Conservation (phyloP, 2,329 filamentous ascomycete genomes). For the Tolypocladium tropicale region DNA sequence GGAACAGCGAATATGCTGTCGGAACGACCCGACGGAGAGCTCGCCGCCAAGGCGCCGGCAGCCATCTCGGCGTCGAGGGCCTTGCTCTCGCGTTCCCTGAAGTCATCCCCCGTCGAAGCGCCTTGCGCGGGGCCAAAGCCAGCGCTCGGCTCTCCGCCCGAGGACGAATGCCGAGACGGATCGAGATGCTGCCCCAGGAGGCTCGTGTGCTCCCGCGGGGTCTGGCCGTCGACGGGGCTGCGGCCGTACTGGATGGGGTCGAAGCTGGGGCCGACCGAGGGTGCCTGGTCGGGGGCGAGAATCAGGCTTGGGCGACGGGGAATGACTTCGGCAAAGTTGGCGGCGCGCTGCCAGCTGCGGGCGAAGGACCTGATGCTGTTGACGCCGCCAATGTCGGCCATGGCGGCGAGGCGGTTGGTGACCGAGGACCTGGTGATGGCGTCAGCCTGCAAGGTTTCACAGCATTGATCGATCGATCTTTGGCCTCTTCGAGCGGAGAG, state of each 20-base stretch:
- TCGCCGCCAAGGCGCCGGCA: slow-evolving; percentile 14
- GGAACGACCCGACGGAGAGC: slow-evolving; percentile 19
- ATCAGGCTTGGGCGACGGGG: slow-evolving; percentile 69
- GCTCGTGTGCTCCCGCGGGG: slow-evolving; percentile 24
- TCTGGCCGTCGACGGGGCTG: slow-evolving; percentile 26
- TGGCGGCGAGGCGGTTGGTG: slow-evolving; percentile 42
- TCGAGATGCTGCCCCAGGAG: slow-evolving; percentile 44
- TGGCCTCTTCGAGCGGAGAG: too few species aligned
- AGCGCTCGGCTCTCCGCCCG: slow-evolving; percentile 12
- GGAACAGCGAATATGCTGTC: slow-evolving; percentile 47
- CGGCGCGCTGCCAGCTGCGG: slow-evolving; percentile 83
- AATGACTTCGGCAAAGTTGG: slow-evolving; percentile 78
- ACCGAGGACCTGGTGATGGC: slow-evolving; percentile 42
- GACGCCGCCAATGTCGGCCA: slow-evolving; percentile 71
- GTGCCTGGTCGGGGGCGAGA: slow-evolving; percentile 42
- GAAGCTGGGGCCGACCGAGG: slow-evolving; percentile 6
- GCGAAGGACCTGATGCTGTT: slow-evolving; percentile 95
- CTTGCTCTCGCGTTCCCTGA: slow-evolving; percentile 38
- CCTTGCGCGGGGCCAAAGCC: slow-evolving; percentile 7
- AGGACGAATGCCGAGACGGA: slow-evolving; percentile 13
- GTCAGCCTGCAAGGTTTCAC: too few species aligned
- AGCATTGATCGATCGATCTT: too few species aligned
- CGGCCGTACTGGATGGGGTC: slow-evolving; percentile 30
- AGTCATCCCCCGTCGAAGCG: slow-evolving; percentile 12
- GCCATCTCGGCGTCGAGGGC: slow-evolving; percentile 33